Conservation (phyloP, 148 eudicot genomes). For the Heliosperma pusillum region DNA sequence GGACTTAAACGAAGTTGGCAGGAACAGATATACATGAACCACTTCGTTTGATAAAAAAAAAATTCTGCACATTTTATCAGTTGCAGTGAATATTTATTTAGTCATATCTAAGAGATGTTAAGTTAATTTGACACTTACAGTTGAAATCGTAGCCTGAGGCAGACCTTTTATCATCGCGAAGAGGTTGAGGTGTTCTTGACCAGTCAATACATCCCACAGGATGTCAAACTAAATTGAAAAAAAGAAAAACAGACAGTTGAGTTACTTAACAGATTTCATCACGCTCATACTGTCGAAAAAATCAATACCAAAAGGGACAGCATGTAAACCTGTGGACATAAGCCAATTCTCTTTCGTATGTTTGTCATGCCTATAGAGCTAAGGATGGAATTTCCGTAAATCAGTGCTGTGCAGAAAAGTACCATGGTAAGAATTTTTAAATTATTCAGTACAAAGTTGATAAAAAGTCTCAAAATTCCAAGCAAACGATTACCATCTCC, state of each 20-base stretch:
- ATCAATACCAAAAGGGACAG: not conserved
- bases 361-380: slow-evolving; percentile 80
- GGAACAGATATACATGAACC: too few species aligned
- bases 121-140: slow-evolving; percentile 34
- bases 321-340: slow-evolving; percentile 80
- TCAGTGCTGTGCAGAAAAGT: slow-evolving; percentile 49
- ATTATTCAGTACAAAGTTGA: not conserved
- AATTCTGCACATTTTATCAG: too few species aligned
- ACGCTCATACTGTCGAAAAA: not conserved
- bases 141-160: slow-evolving; percentile 40
- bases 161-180: slow-evolving; percentile 82
- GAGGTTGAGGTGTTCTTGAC: slow-evolving; percentile 72
- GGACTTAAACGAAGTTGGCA: too few species aligned
- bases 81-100: too few species aligned
- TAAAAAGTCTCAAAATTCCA: not conserved
- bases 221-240: slow-evolving; percentile 51
- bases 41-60: too few species aligned
- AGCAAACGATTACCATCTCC: slow-evolving; percentile 72
- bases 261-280: slow-evolving; percentile 1
- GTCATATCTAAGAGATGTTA: too few species aligned
- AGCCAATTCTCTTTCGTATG: slow-evolving; percentile 81
- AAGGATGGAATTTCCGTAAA: slow-evolving; percentile 76
- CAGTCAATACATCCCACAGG: slow-evolving; percentile 83
- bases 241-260: slow-evolving; percentile 3
- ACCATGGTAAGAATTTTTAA: not conserved